Evolutionary conservation across 176 grass and related monocot species (phyloP).

Genomic region (Miscanthus lutarioriparius): DNA sequence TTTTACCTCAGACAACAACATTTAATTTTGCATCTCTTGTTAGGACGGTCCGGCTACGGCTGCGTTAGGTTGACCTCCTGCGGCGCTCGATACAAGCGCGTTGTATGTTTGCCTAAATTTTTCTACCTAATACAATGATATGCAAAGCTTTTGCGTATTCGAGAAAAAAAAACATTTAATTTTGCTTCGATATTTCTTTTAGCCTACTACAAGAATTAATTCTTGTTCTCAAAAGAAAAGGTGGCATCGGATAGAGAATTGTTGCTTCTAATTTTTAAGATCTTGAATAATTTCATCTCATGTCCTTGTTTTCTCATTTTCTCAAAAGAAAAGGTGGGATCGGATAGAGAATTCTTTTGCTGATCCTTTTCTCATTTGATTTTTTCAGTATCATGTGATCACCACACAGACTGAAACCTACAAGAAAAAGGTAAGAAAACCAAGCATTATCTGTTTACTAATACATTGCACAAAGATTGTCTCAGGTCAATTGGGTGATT

Average conservation of each 20-base stretch:
- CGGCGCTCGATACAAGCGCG: too few relatives aligned
- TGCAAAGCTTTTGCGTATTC: too few relatives aligned
- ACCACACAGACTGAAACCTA: slow-evolving; percentile 84
- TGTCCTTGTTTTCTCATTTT: neutral
- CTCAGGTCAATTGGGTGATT: neutral
- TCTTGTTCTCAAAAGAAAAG: neutral
- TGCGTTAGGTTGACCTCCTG: too few relatives aligned
- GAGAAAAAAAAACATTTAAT: neutral
- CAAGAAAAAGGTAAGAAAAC: slow-evolving; percentile 83
- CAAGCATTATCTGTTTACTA: neutral
- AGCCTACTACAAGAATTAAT: neutral
- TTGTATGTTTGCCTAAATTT: too few relatives aligned
- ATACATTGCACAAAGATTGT: neutral
- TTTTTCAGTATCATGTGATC: slow-evolving; percentile 85
- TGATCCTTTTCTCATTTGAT: slow-evolving; percentile 13
- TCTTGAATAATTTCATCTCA: neutral
- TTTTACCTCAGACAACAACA: neutral
- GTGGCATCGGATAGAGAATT: neutral
- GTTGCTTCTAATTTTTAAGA: neutral
- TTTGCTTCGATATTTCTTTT: neutral
- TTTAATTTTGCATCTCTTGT: neutral
- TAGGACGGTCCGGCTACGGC: too few relatives aligned
- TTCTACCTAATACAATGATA: too few relatives aligned
- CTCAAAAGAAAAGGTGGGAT: too few relatives aligned
- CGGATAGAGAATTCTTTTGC: too few relatives aligned